phyloP scores from a whole-genome alignment of 345 rosid species.

The Nephelium lappaceum region DNA sequence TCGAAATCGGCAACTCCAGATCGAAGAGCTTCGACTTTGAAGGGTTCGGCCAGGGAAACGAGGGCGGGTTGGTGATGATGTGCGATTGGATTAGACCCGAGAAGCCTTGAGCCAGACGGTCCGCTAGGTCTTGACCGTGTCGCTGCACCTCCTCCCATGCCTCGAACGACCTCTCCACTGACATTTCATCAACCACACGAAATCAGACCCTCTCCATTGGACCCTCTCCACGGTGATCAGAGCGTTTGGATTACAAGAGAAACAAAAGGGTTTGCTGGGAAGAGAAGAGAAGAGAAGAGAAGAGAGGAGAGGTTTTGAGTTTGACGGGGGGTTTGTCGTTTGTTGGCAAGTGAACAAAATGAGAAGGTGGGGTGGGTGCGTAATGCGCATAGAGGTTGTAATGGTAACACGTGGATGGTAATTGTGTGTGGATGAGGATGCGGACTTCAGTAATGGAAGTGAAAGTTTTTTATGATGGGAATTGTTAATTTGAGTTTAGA shows the following conservation, averaged over 20 bases:
- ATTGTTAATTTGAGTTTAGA: too few species aligned
- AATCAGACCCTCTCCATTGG: constrained; percentile 6
- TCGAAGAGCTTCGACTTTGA: constrained; percentile 64
- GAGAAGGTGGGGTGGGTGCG: too few species aligned
- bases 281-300: too few species aligned
- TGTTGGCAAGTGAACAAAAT: too few species aligned
- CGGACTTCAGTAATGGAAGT: too few species aligned
- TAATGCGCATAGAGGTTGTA: too few species aligned
- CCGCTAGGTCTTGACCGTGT: constrained; percentile 93
- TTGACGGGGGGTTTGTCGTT: too few species aligned
- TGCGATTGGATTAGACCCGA: constrained; percentile 78
- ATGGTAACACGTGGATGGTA: too few species aligned
- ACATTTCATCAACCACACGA: constrained; percentile 43
- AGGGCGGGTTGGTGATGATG: constrained; percentile 63
- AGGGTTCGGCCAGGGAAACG: constrained; percentile 71
- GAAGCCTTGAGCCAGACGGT: constrained; percentile 84
- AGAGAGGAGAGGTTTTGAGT: too few species aligned
- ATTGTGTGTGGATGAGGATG: too few species aligned
- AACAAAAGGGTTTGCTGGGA: not conserved
- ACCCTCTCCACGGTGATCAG: not conserved
- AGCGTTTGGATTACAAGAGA: not conserved
- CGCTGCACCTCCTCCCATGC: constrained; percentile 98
- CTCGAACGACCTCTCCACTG: constrained; percentile 87
- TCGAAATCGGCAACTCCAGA: constrained; percentile 61
- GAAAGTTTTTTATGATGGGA: too few species aligned